A percentile compares a stretch with the other conserved stretches of the same genome.
These are phyloP conservation scores for Mycena filopes DNA, from an alignment of 768 basidiomycete species.

Conservation along the genomic window DNA sequence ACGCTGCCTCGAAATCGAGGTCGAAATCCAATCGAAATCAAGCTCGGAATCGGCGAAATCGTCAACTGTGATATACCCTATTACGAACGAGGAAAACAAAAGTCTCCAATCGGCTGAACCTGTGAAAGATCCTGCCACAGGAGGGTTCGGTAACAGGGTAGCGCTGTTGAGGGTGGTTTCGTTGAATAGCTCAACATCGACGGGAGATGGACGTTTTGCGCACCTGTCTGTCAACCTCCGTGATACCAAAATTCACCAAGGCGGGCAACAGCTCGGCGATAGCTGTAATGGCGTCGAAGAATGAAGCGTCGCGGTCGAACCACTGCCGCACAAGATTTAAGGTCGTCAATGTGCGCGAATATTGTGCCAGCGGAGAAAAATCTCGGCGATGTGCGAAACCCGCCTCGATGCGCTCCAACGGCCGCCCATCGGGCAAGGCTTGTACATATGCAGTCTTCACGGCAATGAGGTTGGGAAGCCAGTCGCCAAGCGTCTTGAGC, in stretches of 20 bases:
- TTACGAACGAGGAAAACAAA: conserved; percentile 6
- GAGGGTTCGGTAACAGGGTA: background rate
- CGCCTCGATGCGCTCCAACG: conserved; percentile 11
- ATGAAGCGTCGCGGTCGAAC: background rate
- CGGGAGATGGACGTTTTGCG: background rate
- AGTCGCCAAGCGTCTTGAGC: background rate
- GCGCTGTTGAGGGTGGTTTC: background rate
- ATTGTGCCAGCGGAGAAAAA: background rate
- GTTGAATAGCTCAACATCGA: background rate
- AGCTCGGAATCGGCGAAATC: no score
- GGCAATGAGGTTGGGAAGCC: conserved; percentile 12
- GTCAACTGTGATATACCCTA: background rate
- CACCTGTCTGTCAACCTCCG: background rate
- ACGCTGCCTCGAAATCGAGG: no score
- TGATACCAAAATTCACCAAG: conserved; percentile 8
- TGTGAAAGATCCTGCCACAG: background rate
- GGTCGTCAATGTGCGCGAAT: conserved; percentile 6
- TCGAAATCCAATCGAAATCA: no score
- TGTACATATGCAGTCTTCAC: background rate
- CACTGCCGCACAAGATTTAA: conserved; percentile 1
- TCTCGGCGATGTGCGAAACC: background rate
- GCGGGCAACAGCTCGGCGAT: conserved; percentile 5
- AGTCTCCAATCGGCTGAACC: background rate
- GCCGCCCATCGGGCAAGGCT: background rate
- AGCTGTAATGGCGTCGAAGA: background rate